A percentile compares a stretch with the other conserved stretches of the same genome.
Evolutionary conservation across 495 filamentous ascomycete species (phyloP).

Genomic region (Penicillium samsonianum): DNA sequence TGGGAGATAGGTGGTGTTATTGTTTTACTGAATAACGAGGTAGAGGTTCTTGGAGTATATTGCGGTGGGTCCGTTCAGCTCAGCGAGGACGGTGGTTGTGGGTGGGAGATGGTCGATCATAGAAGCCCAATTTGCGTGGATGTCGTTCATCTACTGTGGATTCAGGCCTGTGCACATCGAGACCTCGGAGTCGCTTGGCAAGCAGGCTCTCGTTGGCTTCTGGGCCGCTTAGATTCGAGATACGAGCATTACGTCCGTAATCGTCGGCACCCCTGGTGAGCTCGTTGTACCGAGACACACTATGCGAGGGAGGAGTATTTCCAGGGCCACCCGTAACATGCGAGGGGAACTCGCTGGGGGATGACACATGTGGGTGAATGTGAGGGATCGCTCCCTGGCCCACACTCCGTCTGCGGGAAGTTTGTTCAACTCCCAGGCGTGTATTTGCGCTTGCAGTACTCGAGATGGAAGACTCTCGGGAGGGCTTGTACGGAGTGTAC

Average conservation of each 20-base stretch:
- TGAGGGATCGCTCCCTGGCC: constrained; percentile 47
- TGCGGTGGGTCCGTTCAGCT: neutral
- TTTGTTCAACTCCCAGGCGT: constrained; percentile 53
- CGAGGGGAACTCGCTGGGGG: constrained; percentile 13
- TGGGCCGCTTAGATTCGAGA: constrained; percentile 32
- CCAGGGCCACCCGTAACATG: constrained; percentile 11
- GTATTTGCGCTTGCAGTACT: constrained; percentile 13
- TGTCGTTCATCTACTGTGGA: constrained; percentile 18
- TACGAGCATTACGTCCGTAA: constrained; percentile 61
- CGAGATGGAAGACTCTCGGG: constrained; percentile 39
- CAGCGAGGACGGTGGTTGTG: constrained; percentile 1
- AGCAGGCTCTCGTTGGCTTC: constrained; percentile 56
- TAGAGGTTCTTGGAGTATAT: neutral
- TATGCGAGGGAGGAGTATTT: constrained; percentile 7
- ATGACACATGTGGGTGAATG: constrained; percentile 15
- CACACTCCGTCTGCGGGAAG: constrained; percentile 56
- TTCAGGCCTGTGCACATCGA: constrained; percentile 46
- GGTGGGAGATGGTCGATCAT: neutral
- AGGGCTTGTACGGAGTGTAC: constrained; percentile 81
- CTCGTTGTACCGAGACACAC: constrained; percentile 57
- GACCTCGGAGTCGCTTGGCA: constrained; percentile 52
- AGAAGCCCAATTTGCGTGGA: constrained; percentile 1
- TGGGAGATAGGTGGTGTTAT: neutral
- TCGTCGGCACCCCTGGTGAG: constrained; percentile 66
- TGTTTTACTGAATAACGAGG: neutral